Evolutionary conservation across 441 rosid species (phyloP).

Genomic region (Heliophila coronopifolia): DNA sequence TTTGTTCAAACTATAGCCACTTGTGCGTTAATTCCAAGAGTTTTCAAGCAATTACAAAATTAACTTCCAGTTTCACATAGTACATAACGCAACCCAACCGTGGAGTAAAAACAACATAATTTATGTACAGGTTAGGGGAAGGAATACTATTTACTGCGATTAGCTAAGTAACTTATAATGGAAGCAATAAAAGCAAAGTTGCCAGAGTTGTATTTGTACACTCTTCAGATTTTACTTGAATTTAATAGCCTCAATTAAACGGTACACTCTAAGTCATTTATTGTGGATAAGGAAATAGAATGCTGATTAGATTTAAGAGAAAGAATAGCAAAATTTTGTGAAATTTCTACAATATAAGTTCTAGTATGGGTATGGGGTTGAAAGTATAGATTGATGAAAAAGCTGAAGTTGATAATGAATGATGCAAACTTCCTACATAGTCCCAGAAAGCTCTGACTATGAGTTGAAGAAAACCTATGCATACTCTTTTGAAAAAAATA

Average conservation of each 20-base stretch:
- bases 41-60: not conserved
- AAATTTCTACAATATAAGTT: not conserved
- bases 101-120: not conserved
- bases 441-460: not conserved
- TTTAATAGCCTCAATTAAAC: conserved; percentile 1
- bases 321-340: not conserved
- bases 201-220: not conserved
- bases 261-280: not conserved
- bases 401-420: conserved; percentile 1
- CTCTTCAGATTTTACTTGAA: conserved; percentile 1
- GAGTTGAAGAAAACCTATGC: not conserved
- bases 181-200: not conserved
- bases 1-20: not conserved
- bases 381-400: not conserved
- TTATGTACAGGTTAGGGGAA: not conserved
- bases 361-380: not conserved
- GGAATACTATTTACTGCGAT: not conserved
- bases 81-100: not conserved
- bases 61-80: conserved; percentile 13
- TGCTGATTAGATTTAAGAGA: not conserved
- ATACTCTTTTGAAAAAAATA: not conserved
- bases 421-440: not conserved
- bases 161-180: conserved; percentile 6
- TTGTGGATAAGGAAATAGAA: not conserved
- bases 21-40: not conserved